phyloP scores from a whole-genome alignment of 148 eudicot species.

The Vaccinium darrowii region DNA sequence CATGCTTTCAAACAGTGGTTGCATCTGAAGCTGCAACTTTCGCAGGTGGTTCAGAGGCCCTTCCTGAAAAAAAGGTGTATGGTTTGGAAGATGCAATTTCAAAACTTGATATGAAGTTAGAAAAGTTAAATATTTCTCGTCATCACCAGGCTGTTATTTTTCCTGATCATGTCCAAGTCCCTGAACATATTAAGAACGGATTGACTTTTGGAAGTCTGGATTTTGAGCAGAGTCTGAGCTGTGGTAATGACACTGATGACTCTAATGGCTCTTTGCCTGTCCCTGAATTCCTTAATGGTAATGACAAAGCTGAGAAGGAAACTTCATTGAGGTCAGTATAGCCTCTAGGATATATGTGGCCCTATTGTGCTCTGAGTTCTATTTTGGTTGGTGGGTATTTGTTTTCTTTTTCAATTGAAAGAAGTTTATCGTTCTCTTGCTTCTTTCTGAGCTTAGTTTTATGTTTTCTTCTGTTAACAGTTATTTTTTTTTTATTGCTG shows the following conservation, averaged over 20 bases:
- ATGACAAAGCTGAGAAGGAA: conserved; percentile 31
- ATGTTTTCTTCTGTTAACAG: too few species aligned
- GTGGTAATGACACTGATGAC: conserved; percentile 15
- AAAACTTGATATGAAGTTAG: conserved; percentile 45
- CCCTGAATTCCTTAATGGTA: conserved; percentile 20
- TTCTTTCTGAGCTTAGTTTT: background rate
- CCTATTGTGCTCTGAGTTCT: background rate
- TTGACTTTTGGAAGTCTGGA: conserved; percentile 74
- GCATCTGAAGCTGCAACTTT: conserved; percentile 20
- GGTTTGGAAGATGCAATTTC: conserved; percentile 36
- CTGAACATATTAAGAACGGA: conserved; percentile 53
- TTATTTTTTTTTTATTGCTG: background rate
- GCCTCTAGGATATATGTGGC: conserved; percentile 1
- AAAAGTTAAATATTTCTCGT: conserved; percentile 38
- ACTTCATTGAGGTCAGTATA: conserved; percentile 39
- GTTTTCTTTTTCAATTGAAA: background rate
- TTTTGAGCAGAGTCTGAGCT: conserved; percentile 23
- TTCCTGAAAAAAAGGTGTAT: conserved; percentile 22
- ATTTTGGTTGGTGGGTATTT: background rate
- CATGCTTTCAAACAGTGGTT: conserved; percentile 17
- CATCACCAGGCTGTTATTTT: conserved; percentile 58
- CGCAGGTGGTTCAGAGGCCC: conserved; percentile 13
- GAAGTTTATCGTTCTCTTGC: background rate
- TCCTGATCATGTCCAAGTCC: conserved; percentile 71
- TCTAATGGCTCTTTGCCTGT: conserved; percentile 20